Evolutionary conservation across 495 filamentous ascomycete genomes (phyloP).

Genomic region (Penicillium silybi): DNA sequence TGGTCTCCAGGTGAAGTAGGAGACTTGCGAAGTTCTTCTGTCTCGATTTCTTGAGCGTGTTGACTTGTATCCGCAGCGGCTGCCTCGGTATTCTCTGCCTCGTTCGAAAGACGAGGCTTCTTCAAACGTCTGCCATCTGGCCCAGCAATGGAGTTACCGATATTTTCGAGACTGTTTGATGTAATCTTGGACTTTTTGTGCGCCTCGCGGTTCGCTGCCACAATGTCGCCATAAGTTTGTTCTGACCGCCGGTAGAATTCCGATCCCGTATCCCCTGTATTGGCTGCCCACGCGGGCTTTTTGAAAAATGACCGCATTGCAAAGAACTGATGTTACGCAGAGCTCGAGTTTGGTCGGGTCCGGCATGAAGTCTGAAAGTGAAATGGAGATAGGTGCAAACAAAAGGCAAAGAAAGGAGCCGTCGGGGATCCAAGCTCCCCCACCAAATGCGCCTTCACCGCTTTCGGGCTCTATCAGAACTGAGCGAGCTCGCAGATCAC

Average conservation of each 20-base stretch:
- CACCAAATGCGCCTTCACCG: background rate
- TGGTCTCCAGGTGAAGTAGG: background rate
- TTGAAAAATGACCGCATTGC: constrained; percentile 65
- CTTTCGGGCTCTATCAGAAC: constrained; percentile 2
- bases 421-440: background rate
- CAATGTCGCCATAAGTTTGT: constrained; percentile 56
- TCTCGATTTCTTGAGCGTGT: background rate
- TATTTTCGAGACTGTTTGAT: background rate
- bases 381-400: background rate
- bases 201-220: constrained; percentile 49
- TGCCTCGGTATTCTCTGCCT: background rate
- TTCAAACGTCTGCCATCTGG: background rate
- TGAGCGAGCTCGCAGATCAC: background rate
- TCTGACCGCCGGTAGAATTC: constrained; percentile 66
- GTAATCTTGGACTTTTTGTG: constrained; percentile 18
- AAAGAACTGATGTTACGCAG: background rate
- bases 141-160: background rate
- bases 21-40: background rate
- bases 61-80: background rate
- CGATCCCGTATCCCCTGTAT: constrained; percentile 39
- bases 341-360: background rate
- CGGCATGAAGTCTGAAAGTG: background rate
- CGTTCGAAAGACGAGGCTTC: constrained; percentile 1
- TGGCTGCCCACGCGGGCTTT: constrained; percentile 55
- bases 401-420: background rate